Percentiles rank a stretch among this genome's conserved stretches.
Evolutionary conservation across 2,329 filamentous ascomycete species (phyloP).

Genomic region (Mollisiaceae sp.): DNA sequence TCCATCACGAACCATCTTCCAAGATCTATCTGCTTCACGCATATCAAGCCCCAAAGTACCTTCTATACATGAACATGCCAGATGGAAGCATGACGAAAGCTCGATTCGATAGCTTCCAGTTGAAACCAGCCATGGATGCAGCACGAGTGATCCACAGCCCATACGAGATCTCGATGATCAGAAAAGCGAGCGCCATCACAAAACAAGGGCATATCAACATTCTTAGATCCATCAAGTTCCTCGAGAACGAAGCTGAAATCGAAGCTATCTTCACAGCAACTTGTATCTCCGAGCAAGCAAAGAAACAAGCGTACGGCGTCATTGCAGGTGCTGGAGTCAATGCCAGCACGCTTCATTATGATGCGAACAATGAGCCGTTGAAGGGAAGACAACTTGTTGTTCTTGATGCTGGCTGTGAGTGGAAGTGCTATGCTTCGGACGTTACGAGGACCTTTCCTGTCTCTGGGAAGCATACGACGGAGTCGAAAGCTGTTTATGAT

Average conservation of each 20-base stretch:
- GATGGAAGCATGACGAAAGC: constrained; percentile 15
- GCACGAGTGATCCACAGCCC: constrained; percentile 82
- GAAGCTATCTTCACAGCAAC: constrained; percentile 77
- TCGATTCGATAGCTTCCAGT: constrained; percentile 53
- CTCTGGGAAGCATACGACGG: constrained; percentile 68
- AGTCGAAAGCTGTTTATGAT: constrained; percentile 75
- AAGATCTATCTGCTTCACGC: constrained; percentile 53
- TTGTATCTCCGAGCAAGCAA: constrained; percentile 75
- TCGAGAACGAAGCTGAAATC: constrained; percentile 81
- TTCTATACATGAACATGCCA: constrained; percentile 9
- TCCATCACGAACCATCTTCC: constrained; percentile 42
- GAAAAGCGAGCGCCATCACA: constrained; percentile 80
- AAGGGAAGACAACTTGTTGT: constrained; percentile 74
- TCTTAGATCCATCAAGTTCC: constrained; percentile 63
- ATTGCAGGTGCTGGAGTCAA: constrained; percentile 87
- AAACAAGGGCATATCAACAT: constrained; percentile 77
- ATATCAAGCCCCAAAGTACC: constrained; percentile 44
- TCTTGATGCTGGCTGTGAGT: constrained; percentile 88
- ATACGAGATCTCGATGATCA: constrained; percentile 85
- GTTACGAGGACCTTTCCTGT: constrained; percentile 89
- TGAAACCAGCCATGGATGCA: constrained; percentile 77
- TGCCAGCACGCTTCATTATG: constrained; percentile 86
- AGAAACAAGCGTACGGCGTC: constrained; percentile 82
- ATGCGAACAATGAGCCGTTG: constrained; percentile 76
- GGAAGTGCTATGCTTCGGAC: constrained; percentile 83